Conservation (phyloP, 176 grass and related monocot species). For the Oryza longistaminata region DNA sequence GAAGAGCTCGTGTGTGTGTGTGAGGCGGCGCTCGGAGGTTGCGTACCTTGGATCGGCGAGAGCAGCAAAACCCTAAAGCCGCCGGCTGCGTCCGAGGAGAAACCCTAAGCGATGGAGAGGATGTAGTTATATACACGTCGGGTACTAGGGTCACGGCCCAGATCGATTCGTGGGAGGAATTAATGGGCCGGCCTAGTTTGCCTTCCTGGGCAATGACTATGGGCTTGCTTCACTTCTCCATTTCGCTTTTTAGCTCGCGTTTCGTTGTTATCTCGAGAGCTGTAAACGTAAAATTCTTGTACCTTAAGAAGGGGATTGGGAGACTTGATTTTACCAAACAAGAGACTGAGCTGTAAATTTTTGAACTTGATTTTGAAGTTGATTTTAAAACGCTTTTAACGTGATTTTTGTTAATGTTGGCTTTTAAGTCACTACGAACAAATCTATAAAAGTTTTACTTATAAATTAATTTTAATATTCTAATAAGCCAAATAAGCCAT, state of each 20-base stretch:
- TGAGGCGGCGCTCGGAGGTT: background rate
- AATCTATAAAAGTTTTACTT: too few species aligned
- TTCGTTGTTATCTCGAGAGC: background rate
- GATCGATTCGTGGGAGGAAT: background rate
- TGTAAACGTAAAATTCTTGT: too few species aligned
- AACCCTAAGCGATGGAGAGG: background rate
- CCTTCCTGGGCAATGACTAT: background rate
- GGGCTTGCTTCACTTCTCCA: background rate
- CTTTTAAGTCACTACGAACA: too few species aligned
- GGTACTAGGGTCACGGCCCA: background rate
- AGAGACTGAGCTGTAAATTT: too few species aligned
- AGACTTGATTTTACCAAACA: too few species aligned
- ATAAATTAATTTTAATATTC: too few species aligned
- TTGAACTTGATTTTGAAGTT: too few species aligned
- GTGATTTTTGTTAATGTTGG: too few species aligned
- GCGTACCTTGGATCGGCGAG: background rate
- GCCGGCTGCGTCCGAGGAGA: constrained; percentile 2
- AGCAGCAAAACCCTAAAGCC: constrained; percentile 32
- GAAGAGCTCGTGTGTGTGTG: too few species aligned
- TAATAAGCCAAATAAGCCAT: too few species aligned
- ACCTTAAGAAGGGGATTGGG: too few species aligned
- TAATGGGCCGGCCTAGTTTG: background rate
- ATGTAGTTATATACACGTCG: background rate
- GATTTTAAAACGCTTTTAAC: too few species aligned
- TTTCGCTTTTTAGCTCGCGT: background rate